These are phyloP conservation scores for Botrytis cinerea DNA, from an alignment of 2,329 filamentous ascomycete genomes.

Conservation along the genomic window DNA sequence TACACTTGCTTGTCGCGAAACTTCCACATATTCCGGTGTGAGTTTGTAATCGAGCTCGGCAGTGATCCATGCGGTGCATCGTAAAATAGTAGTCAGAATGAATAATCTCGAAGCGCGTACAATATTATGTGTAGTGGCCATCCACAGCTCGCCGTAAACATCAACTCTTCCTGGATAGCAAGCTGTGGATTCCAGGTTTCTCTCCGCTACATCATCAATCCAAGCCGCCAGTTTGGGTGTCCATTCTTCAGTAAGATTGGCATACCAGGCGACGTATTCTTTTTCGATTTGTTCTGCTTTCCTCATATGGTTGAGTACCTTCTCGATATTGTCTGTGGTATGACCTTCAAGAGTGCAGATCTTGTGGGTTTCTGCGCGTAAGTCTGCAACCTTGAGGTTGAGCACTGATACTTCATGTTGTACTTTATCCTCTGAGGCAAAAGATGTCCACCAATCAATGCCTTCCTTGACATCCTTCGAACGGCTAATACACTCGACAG, in stretches of 20 bases:
- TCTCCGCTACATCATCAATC: constrained; percentile 45
- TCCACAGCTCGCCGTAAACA: constrained; percentile 59
- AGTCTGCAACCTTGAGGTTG: constrained; percentile 54
- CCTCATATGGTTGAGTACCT: constrained; percentile 53
- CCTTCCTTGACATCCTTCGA: constrained; percentile 54
- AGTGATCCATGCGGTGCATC: constrained; percentile 61
- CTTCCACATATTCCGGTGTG: constrained; percentile 59
- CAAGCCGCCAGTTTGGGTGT: constrained; percentile 53
- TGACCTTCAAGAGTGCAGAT: constrained; percentile 51
- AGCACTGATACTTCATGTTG: constrained; percentile 49
- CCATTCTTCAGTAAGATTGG: constrained; percentile 52
- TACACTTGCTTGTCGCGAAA: constrained; percentile 52
- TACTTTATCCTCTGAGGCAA: constrained; percentile 50
- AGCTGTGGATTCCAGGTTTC: neutral
- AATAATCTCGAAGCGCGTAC: constrained; percentile 56
- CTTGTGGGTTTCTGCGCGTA: constrained; percentile 54
- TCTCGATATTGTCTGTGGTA: constrained; percentile 51
- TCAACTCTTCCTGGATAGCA: constrained; percentile 57
- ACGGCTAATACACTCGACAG: constrained; percentile 56
- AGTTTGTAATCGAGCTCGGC: constrained; percentile 61
- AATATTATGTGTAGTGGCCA: constrained; percentile 58
- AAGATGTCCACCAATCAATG: constrained; percentile 58
- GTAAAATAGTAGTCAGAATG: constrained; percentile 56
- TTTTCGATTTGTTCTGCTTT: constrained; percentile 54
- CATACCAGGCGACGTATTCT: constrained; percentile 53